Evolutionary conservation across 2,329 filamentous ascomycete genomes (phyloP), one percentile per base, ranked within the genome.

Genomic region (Penicillium sp.): DNA sequence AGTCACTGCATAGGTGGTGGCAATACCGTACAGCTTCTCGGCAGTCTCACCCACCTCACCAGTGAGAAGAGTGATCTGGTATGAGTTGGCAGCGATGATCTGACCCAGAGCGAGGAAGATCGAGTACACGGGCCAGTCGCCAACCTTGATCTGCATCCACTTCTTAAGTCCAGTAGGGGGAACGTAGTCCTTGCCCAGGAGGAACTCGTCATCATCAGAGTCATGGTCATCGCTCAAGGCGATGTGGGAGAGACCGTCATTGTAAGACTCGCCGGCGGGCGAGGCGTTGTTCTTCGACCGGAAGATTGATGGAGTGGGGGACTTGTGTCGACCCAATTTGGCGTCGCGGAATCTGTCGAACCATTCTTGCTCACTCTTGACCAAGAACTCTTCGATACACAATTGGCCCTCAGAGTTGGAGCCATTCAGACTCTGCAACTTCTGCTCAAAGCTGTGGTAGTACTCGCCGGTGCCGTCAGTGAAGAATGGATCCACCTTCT

Each of bases 21-120:
- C 86, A 51, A 88, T 84, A 57, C 82, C 80, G 73, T 89, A 89
- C 0, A 89, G 79, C 71, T 87, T 85, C 42, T 79, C 74, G 2
- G 86, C 85, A 8, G 83, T 83, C 71, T 89, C 81, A 66, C 85
- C 86, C 30, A 87, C 80, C 67, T 87, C 83, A n/a, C 88, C 88
- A 0, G 86, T 87, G n/a, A 90, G 80, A n/a, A 90, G 80, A 0
- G 87, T 88, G 70, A 90, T 87, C 70, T 90, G 88, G 76, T 89
- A 89, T 0, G 86, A 88, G 73, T 88, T 89, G 60, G 86, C 85
- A 1, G 87, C 85, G 53, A 89, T 84, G 65, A 89, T 85, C 68
- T 89, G 87, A 35, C 85, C 85, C 45, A 88, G 78, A 7, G 85
- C 86, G 24, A 89, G 81, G 53, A 89, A 79, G 65, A 89, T 81